Percentiles rank a stretch among this genome's conserved stretches.
Conservation (phyloP, 2,329 filamentous ascomycete species). For the Cladobotryum protrusum region DNA sequence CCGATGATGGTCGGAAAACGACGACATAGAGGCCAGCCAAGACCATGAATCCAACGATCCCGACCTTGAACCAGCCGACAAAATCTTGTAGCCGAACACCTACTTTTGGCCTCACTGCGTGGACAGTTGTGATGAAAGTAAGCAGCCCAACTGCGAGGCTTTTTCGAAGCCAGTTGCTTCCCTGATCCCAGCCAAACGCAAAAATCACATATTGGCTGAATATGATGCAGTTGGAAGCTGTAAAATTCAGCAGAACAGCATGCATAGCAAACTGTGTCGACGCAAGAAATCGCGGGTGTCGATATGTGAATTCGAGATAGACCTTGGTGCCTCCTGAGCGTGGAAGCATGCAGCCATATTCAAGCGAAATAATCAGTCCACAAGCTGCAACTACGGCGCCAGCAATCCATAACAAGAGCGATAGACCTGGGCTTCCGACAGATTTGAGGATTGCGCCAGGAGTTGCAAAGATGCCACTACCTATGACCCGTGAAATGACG, state of each 20-base stretch:
- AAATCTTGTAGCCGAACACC: constrained; percentile 56
- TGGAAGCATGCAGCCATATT: constrained; percentile 66
- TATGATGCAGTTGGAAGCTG: constrained; percentile 63
- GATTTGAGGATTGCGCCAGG: constrained; percentile 61
- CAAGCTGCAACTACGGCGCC: constrained; percentile 57
- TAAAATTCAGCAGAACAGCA: constrained; percentile 59
- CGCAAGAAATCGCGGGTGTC: constrained; percentile 55
- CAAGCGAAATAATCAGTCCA: constrained; percentile 55
- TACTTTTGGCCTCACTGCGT: constrained; percentile 50
- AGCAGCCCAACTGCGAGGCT: constrained; percentile 51
- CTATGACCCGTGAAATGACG: constrained; percentile 62
- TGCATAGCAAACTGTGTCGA: constrained; percentile 59
- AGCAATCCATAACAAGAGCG: constrained; percentile 56
- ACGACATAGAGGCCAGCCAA: constrained; percentile 55
- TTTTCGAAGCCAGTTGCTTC: constrained; percentile 47
- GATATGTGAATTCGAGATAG: constrained; percentile 65
- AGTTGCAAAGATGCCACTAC: constrained; percentile 66
- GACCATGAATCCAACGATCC: constrained; percentile 55
- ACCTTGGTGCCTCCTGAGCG: constrained; percentile 63
- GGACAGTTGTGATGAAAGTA: constrained; percentile 50
- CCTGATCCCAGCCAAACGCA: constrained; percentile 45
- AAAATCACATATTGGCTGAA: constrained; percentile 62
- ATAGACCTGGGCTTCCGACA: constrained; percentile 59
- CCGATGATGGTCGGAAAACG: constrained; percentile 30
- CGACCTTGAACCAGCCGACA: constrained; percentile 58